phyloP scores from a whole-genome alignment of 169 alveolate species.

The Perkinsus marinus region DNA sequence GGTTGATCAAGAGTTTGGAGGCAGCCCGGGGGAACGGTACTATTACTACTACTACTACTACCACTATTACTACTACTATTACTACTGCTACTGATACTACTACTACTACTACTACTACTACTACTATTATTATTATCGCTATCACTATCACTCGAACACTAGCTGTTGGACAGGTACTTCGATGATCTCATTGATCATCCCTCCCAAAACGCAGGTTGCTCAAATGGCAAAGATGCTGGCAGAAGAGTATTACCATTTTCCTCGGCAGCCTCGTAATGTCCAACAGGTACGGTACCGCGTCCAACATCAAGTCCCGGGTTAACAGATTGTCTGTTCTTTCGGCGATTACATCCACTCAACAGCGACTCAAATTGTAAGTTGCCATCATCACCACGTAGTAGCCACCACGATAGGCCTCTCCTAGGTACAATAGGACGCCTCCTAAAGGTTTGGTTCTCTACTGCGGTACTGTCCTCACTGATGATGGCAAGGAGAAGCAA shows the following conservation, averaged over 20 bases:
- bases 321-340: constrained; percentile 90
- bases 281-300: constrained; percentile 74
- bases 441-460: constrained; percentile 93
- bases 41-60: neutral
- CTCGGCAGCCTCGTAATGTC: neutral
- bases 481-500: constrained; percentile 87
- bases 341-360: constrained; percentile 95
- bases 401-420: neutral
- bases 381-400: neutral
- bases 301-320: constrained; percentile 89
- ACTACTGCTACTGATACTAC: no score
- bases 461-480: constrained; percentile 89
- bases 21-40: constrained; percentile 69
- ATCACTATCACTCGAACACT: no score
- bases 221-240: constrained; percentile 81
- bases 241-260: constrained; percentile 53
- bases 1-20: constrained; percentile 70
- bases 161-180: constrained; percentile 81
- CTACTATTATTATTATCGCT: no score
- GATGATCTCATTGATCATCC: constrained; percentile 86
- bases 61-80: neutral
- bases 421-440: constrained; percentile 83
- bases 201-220: constrained; percentile 89
- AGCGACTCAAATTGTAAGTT: constrained; percentile 40
- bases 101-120: no score